phyloP scores from a whole-genome alignment of 306 rosid genomes.

The Citrullus mucosospermus region DNA sequence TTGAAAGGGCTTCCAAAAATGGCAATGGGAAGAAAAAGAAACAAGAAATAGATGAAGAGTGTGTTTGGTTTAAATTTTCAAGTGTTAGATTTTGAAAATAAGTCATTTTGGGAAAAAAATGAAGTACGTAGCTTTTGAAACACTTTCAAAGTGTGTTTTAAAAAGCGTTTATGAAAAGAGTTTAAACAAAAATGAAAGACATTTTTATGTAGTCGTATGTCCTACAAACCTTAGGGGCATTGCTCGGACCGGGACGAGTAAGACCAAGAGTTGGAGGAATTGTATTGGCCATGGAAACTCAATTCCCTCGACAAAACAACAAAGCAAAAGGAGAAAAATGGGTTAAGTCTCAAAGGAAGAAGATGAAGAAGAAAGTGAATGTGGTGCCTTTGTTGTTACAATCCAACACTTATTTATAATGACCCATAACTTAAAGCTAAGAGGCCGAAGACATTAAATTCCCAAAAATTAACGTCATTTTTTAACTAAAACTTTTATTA shows the following conservation, averaged over 20 bases:
- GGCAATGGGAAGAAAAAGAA: neutral
- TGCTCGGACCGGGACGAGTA: constrained; percentile 43
- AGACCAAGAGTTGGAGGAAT: constrained; percentile 80
- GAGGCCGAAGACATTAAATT: neutral
- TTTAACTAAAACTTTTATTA: neutral
- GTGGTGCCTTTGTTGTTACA: constrained; percentile 19
- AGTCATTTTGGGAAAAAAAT: too few relatives aligned
- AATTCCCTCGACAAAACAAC: constrained; percentile 16
- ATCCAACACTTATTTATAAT: constrained; percentile 35
- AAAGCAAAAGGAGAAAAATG: constrained; percentile 15
- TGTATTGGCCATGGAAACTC: constrained; percentile 47
- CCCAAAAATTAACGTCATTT: neutral
- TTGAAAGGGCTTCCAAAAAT: neutral
- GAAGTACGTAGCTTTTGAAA: too few relatives aligned
- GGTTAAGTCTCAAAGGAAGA: constrained; percentile 1
- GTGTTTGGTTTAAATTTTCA: too few relatives aligned
- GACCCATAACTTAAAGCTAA: constrained; percentile 4
- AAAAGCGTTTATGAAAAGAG: too few relatives aligned
- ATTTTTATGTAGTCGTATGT: neutral
- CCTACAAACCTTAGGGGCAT: constrained; percentile 43
- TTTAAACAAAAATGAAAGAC: too few relatives aligned
- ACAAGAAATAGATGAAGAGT: neutral
- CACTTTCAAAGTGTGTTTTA: too few relatives aligned
- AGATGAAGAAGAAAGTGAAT: neutral
- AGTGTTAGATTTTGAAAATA: too few relatives aligned